Base-by-base conservation (phyloP, 352 stramenopile species). In the Globisporangium lucens region DNA sequence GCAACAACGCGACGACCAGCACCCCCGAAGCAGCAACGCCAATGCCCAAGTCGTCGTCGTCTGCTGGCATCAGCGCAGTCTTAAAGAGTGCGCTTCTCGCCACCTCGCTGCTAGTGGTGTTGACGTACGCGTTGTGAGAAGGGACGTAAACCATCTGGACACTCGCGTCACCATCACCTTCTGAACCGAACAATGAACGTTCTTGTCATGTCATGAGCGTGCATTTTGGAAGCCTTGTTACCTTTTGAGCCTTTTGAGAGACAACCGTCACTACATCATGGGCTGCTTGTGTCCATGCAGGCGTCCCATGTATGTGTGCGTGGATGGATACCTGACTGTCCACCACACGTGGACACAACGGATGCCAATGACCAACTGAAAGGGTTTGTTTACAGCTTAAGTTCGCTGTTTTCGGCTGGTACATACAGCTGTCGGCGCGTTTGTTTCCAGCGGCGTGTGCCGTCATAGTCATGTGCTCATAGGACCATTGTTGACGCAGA, bases 281-380 rank as follows among this genome's bases (percentile, higher is more conserved):
- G 5, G 30, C 30, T 5, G 5, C 30, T 33, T 33, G 30, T 33
- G 30, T 33, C 30, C 30, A 33, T 33, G 30, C 3, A 24, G 24
- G 30, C 30, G 30, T 33, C 30, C 30, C 30, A 33, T 33, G 30
- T 33, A 33, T 33, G 30, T 5, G 30, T 33, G 30, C 30, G 30
- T 33, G 3, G 30, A 33, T 33, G 3, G 30, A 33, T 6, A 33
- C 2, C 30, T 47, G 41, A 47, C 4, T 30, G 22, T 30, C 22
- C n/a, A 15, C 22, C 41, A 47, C 41, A 4, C 13, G 15, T 47
- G 41, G 36, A 58, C 33, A 51, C 35, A 10, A n/a, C 3, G 52
- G 53, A 29, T 22, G 33, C 10, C 17, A 38, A 41, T 59, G 55
- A 20, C 27, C n/a, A 60, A 43, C 35, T 60, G 29, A 60, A 59